phyloP scores from a whole-genome alignment of 108 stramenopile genomes.

The Poteriospumella lacustris region DNA sequence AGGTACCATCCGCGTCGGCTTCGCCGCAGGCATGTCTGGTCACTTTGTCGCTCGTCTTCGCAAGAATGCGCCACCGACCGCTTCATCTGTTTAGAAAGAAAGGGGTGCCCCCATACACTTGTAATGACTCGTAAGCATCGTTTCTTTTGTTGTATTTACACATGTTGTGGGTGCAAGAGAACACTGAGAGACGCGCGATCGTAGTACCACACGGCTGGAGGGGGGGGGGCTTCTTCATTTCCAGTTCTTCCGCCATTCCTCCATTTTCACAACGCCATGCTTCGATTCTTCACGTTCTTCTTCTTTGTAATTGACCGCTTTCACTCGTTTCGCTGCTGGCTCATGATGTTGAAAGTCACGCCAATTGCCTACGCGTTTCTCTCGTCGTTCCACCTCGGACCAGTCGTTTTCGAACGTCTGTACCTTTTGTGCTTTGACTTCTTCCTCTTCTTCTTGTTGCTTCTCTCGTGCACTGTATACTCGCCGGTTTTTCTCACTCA shows the following conservation, averaged over 20 bases:
- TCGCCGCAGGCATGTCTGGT: not conserved
- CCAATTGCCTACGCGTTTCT: slow-evolving; percentile 30
- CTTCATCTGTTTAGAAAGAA: too few species aligned
- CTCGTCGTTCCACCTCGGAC: too few species aligned
- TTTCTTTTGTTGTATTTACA: too few species aligned
- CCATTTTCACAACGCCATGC: slow-evolving; percentile 8
- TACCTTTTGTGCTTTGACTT: not conserved
- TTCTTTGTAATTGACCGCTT: slow-evolving; percentile 12
- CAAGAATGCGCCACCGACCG: too few species aligned
- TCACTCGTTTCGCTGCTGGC: slow-evolving; percentile 13
- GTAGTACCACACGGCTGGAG: too few species aligned
- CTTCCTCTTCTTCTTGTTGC: not conserved
- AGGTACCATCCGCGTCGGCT: not conserved
- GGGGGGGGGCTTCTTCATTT: too few species aligned
- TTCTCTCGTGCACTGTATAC: slow-evolving; percentile 21
- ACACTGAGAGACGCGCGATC: too few species aligned
- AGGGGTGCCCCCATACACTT: too few species aligned
- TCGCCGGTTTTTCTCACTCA: slow-evolving; percentile 1
- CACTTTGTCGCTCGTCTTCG: not conserved
- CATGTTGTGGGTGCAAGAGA: too few species aligned
- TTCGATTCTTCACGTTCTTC: slow-evolving; percentile 1
- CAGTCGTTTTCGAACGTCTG: too few species aligned
- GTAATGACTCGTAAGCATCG: too few species aligned
- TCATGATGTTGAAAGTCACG: not conserved
- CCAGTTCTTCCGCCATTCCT: slow-evolving; percentile 21